Evolutionary conservation across 257 asterid genomes (phyloP).

Genomic region (Solanum phureja): DNA sequence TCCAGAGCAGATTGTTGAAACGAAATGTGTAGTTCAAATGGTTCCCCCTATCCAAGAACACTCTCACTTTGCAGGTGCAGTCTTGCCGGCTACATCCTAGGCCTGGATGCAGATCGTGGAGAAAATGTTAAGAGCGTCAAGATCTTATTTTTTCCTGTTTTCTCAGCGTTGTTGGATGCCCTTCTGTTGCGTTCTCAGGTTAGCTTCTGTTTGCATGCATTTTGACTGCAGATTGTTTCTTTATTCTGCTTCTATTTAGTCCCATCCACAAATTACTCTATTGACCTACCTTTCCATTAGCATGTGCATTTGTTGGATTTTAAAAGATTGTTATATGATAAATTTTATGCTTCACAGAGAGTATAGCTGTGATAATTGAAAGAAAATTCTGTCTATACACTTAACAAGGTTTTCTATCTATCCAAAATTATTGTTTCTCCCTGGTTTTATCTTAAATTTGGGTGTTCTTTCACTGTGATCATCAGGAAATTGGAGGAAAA

Average conservation of each 20-base stretch:
- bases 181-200: conserved; percentile 79
- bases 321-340: not conserved
- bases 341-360: not conserved
- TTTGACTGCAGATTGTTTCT: not conserved
- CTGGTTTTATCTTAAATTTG: not conserved
- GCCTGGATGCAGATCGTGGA: conserved; percentile 37
- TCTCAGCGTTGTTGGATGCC: conserved; percentile 64
- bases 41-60: not conserved
- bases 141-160: conserved; percentile 52
- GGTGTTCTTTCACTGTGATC: not conserved
- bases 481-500: not conserved
- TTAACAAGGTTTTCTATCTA: not conserved
- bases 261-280: not conserved
- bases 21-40: not conserved
- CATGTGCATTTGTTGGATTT: not conserved
- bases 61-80: conserved; percentile 51
- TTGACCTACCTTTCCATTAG: not conserved
- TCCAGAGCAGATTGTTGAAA: not conserved
- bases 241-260: not conserved
- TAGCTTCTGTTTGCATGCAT: conserved; percentile 5
- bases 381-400: not conserved
- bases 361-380: not conserved
- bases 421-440: not conserved
- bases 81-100: conserved; percentile 64
- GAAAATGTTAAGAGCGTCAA: conserved; percentile 38